Evolutionary conservation across 2,329 filamentous ascomycete genomes (phyloP), one percentile per base, ranked within the genome.

Genomic region (Arthrobotrys pseudoclavata): DNA sequence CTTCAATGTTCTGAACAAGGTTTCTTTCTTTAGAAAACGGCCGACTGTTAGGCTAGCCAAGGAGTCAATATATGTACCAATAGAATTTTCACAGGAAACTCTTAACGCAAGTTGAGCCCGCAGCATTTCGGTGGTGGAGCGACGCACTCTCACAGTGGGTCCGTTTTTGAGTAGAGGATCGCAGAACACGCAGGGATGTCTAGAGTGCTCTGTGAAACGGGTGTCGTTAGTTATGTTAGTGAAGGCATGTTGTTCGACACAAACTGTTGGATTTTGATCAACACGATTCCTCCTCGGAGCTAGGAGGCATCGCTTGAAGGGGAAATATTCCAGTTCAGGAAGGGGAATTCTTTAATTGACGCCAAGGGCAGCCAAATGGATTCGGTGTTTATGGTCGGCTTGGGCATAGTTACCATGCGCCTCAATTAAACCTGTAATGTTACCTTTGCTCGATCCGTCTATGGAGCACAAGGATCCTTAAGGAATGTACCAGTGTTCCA

Each of bases 1-100:
- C 71, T 60, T 60, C 24, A 47, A 69, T 29, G 60, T 26, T 60
- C 50, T 12, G 42, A 20, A 45, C 42, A 3, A 37, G 60, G 67
- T 63, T 76, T 64, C 72, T 70, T 76, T 76, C 66, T 71, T 68
- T 71, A 57, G 67, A 69, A 62, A 64, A 69, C 20, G 48, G 71
- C 24, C 48, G 37, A 55, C n/a, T 22, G 24, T 24, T 50, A 42
- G 45, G 31, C 37, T 45, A 24, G 64, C 45, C 15, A 45, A 9
- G 12, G 42, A 45, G n/a, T 20, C 42, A 12, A 20, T 45, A 45
- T 9, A 10, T 1, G 31, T 45, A 42, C n/a, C 48, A 22, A 57
- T 37, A 57, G 26, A 53, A 53, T 5, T 18, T 29, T 48, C 6
- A 15, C 3, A 31, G 18, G 42, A n/a, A 45, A 18, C 24, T 18